phyloP scores from a whole-genome alignment of 192 early-diverging fungal genomes.

The Allomyces macrogynus region DNA sequence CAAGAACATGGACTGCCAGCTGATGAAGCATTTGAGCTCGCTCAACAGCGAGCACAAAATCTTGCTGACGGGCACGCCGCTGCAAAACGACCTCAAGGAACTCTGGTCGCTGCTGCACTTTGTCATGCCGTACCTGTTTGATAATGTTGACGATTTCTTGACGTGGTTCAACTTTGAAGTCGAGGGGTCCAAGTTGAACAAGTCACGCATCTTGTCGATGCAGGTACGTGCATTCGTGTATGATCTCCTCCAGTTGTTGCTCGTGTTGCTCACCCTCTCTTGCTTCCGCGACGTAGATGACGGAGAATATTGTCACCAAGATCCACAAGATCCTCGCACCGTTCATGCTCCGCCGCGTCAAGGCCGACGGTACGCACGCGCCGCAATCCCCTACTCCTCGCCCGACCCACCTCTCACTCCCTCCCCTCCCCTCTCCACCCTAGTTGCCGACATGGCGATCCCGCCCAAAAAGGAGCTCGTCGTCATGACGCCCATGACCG shows the following conservation, averaged over 20 bases:
- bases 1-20: conserved; percentile 85
- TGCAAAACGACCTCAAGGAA: conserved; percentile 77
- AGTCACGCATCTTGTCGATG: conserved; percentile 18
- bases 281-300: no score
- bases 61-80: conserved; percentile 79
- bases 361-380: conserved; percentile 46
- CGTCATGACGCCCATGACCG: not conserved
- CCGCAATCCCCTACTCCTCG: no score
- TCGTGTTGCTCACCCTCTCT: no score
- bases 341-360: conserved; percentile 79
- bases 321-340: conserved; percentile 76
- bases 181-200: conserved; percentile 7
- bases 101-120: conserved; percentile 94
- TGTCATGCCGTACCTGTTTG: conserved; percentile 89
- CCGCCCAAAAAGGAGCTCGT: not conserved
- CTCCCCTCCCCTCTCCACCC: no score
- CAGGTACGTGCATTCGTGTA: no score
- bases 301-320: conserved; percentile 46
- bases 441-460: not conserved
- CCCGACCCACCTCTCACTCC: not conserved
- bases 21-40: conserved; percentile 66
- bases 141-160: conserved; percentile 49
- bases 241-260: no score
- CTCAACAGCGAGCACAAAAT: conserved; percentile 70
- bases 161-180: conserved; percentile 56